These are phyloP conservation scores for Coemansia reversa DNA, from an alignment of 192 early-diverging fungal genomes.

Conservation along the genomic window DNA sequence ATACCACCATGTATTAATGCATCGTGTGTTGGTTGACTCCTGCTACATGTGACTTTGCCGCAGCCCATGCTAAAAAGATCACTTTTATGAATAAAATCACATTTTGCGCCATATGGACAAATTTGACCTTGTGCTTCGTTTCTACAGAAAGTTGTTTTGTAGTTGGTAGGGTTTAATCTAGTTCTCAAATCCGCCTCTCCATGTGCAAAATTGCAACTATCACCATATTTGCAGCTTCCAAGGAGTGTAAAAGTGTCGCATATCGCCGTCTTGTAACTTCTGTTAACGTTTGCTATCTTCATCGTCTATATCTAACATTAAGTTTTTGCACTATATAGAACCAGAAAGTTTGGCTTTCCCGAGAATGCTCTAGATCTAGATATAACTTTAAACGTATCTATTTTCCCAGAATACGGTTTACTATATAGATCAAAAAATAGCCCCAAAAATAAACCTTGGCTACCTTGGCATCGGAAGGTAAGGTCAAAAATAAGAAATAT, in stretches of 20 bases:
- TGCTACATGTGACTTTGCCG: background rate
- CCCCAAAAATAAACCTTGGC: background rate
- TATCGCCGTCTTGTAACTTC: constrained; percentile 37
- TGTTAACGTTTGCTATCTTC: background rate
- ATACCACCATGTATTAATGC: background rate
- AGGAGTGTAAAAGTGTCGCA: constrained; percentile 19
- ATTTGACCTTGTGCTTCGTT: constrained; percentile 14
- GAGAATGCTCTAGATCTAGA: background rate
- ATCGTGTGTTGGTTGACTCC: background rate
- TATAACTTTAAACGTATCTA: background rate
- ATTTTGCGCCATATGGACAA: constrained; percentile 39
- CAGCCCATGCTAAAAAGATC: background rate
- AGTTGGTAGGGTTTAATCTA: constrained; percentile 26
- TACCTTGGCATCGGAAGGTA: background rate
- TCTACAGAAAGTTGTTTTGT: constrained; percentile 30
- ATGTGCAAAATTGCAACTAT: constrained; percentile 39
- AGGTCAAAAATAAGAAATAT: background rate
- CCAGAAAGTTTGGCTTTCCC: too few species aligned
- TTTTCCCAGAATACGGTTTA: background rate
- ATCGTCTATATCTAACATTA: background rate
- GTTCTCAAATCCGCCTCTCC: constrained; percentile 22
- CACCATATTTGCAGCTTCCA: constrained; percentile 17
- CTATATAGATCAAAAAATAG: background rate
- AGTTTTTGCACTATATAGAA: too few species aligned
- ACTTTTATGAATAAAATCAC: constrained; percentile 39